Percentiles rank a stretch among this genome's conserved stretches.
phyloP scores from a whole-genome alignment of 1,139 yeast genomes.

The Debaryomyces udenii region DNA sequence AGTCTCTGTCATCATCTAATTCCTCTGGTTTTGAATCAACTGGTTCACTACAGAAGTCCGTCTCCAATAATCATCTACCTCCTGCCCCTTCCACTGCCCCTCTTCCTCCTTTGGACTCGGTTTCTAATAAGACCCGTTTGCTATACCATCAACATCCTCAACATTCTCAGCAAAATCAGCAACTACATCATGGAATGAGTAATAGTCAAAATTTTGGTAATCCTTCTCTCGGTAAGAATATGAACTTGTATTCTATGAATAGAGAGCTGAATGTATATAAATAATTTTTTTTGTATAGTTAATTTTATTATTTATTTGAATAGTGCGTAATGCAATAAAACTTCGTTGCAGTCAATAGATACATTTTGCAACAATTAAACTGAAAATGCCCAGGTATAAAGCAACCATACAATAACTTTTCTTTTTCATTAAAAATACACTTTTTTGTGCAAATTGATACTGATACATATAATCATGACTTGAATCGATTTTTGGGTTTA shows the following conservation, averaged over 20 bases:
- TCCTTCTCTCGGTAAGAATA: background rate
- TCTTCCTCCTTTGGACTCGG: constrained; percentile 1
- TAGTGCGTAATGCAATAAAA: background rate
- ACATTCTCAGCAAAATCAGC: constrained; percentile 1
- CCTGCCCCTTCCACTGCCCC: background rate
- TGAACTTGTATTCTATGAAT: background rate
- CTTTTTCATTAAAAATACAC: too few relatives aligned
- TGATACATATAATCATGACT: too few relatives aligned
- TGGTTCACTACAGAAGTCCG: background rate
- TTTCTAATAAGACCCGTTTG: background rate
- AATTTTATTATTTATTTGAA: constrained; percentile 1
- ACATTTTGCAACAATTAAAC: background rate
- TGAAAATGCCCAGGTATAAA: background rate
- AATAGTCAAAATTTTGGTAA: background rate
- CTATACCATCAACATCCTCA: background rate
- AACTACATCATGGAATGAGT: background rate
- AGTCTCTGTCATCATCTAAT: constrained; percentile 3
- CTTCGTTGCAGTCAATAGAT: background rate
- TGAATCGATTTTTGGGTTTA: too few relatives aligned
- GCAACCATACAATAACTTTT: too few relatives aligned
- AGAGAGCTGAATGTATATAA: constrained; percentile 1
- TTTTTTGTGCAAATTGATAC: too few relatives aligned
- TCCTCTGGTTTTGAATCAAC: constrained; percentile 1
- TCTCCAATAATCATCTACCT: background rate
- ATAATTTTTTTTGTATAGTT: too few relatives aligned